phyloP scores from a whole-genome alignment of 768 basidiomycete species.

The Candolleomyces efflorescens region DNA sequence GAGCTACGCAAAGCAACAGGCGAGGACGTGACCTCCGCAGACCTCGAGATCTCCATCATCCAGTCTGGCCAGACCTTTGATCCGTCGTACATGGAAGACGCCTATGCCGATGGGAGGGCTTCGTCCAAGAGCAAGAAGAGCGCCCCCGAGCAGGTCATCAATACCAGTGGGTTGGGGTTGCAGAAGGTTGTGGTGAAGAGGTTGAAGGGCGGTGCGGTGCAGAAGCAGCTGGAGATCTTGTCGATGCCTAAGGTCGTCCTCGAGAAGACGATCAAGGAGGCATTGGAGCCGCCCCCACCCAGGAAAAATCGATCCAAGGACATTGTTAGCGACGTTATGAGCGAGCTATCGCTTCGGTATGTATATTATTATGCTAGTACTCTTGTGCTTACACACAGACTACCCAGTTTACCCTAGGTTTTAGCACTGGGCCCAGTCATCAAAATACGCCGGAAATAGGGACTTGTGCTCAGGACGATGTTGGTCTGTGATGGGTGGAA shows the following conservation, averaged over 20 bases:
- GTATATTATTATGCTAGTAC: too few species aligned
- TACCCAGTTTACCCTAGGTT: too few species aligned
- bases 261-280: conserved; percentile 12
- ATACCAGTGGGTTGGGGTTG: conserved; percentile 10
- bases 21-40: conserved; percentile 20
- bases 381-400: too few species aligned
- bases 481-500: too few species aligned
- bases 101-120: conserved; percentile 18
- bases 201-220: conserved; percentile 2
- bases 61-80: conserved; percentile 9
- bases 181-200: conserved; percentile 2
- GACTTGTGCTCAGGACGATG: too few species aligned
- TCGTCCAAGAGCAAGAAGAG: conserved; percentile 2
- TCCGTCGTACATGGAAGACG: conserved; percentile 19
- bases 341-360: too few species aligned
- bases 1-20: conserved; percentile 20
- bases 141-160: conserved; percentile 6
- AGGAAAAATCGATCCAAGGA: too few species aligned
- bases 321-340: too few species aligned
- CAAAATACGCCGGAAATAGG: too few species aligned
- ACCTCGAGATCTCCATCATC: conserved; percentile 15
- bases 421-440: too few species aligned
- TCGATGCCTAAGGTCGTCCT: conserved; percentile 13
- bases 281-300: conserved; percentile 5
- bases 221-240: conserved; percentile 4